A percentile compares a stretch with the other conserved stretches of the same genome.
Conservation (phyloP, 2,329 filamentous ascomycete genomes). For the Shiraia bambusicola region DNA sequence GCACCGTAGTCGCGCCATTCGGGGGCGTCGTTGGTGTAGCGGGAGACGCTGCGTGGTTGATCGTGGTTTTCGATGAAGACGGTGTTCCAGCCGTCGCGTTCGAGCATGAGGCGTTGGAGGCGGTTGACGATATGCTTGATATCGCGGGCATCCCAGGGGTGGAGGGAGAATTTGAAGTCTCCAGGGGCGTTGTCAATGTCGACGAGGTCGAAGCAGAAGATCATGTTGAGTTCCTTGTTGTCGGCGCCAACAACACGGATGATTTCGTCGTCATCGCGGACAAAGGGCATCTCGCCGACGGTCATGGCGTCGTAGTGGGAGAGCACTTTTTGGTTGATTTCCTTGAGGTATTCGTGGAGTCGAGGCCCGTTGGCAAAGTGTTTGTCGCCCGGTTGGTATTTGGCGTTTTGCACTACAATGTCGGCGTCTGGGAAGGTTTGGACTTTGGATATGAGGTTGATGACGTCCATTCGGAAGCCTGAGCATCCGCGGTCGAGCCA, state of each 20-base stretch:
- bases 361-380: constrained; percentile 67
- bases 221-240: constrained; percentile 63
- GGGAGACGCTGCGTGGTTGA: constrained; percentile 52
- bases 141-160: constrained; percentile 38
- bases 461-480: constrained; percentile 48
- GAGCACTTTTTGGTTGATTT: constrained; percentile 63
- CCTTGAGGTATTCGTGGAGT: constrained; percentile 67
- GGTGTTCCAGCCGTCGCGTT: constrained; percentile 49
- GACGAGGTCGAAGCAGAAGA: constrained; percentile 57
- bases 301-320: constrained; percentile 64
- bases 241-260: constrained; percentile 48
- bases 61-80: constrained; percentile 58
- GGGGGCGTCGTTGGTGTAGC: constrained; percentile 53
- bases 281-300: constrained; percentile 64
- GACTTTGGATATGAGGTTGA: constrained; percentile 42
- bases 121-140: constrained; percentile 37
- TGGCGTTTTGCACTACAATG: constrained; percentile 32
- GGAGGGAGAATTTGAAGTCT: constrained; percentile 39
- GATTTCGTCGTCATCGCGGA: constrained; percentile 51
- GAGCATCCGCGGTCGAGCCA: constrained; percentile 72
- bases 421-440: constrained; percentile 34
- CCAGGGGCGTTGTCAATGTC: constrained; percentile 42
- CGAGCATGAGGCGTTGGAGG: constrained; percentile 42
- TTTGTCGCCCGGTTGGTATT: constrained; percentile 48
- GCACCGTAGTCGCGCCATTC: constrained; percentile 49